These are phyloP conservation scores for Trichophyton simii DNA, from an alignment of 2,329 filamentous ascomycete species.

Conservation along the genomic window DNA sequence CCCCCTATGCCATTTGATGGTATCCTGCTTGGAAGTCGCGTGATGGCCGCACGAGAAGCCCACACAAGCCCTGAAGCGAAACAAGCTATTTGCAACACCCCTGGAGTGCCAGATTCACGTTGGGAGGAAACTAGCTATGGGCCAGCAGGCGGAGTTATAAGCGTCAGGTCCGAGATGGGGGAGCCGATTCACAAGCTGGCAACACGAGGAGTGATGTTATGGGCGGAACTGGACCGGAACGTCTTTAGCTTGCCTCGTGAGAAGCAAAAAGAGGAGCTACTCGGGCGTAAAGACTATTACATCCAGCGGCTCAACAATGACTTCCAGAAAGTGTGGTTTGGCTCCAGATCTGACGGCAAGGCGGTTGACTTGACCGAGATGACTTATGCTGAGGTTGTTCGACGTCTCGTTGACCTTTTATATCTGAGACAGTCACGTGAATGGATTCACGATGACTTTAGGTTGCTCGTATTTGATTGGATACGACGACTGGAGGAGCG, in stretches of 20 bases:
- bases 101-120: constrained; percentile 64
- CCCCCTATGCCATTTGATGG: constrained; percentile 92
- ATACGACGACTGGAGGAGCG: constrained; percentile 95
- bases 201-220: constrained; percentile 88
- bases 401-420: constrained; percentile 76
- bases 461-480: constrained; percentile 79
- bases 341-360: constrained; percentile 65
- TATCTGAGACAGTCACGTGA: constrained; percentile 82
- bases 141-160: constrained; percentile 87
- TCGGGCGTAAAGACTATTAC: constrained; percentile 78
- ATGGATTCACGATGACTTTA: constrained; percentile 81
- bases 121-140: constrained; percentile 95
- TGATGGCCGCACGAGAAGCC: constrained; percentile 91
- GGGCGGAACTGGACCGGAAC: constrained; percentile 98
- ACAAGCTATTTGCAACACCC: constrained; percentile 76
- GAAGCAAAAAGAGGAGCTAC: constrained; percentile 85
- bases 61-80: constrained; percentile 79
- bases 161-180: constrained; percentile 96
- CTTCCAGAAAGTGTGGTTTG: constrained; percentile 96
- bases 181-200: constrained; percentile 98
- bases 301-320: constrained; percentile 93
- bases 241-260: constrained; percentile 71
- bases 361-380: constrained; percentile 86
- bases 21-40: constrained; percentile 76
- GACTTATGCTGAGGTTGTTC: constrained; percentile 82